Evolutionary conservation across 768 basidiomycete species (phyloP), one percentile per base, ranked within the genome.

Genomic region (Mrakia blollopis): DNA sequence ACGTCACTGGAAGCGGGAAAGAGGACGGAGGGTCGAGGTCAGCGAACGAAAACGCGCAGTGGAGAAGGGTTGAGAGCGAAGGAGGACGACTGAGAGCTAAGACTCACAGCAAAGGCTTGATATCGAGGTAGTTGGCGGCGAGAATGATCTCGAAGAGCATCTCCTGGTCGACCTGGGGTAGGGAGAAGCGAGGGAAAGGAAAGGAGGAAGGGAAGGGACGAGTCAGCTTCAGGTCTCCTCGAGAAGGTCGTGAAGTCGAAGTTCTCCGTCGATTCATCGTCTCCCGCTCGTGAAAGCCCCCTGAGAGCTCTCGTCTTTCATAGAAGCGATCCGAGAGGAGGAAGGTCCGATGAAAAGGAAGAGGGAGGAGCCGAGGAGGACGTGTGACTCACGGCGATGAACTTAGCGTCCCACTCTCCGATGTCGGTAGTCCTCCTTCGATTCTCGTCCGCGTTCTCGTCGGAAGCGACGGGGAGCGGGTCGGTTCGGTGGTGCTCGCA

Each of bases 121-220:
- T 98, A 83, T 99, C 97, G 80, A 99, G 91, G 86, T 99, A 99
- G 87, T 99, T 99, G 79, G 97, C 97, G 14, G 97, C 97, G 74
- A 98, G 91, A 84, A 98, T 99, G 84, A 98, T 99, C 86, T 99
- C 97, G 80, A 98, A 98, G 9, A 99, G 88, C 96, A 98, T 98
- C 86, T 98, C 97, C 85, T 98, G 97, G 87, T 98, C 97, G 78
- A 98, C 97, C 62, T 84, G 79, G 23, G 32, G 37, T 16, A 63
- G 25, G 14, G 32, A 57, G 47, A 54, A 47, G 16, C 57, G 21
- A 28, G 23, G 44, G 32, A n/a, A 41, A 16, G 68, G n/a, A 35
- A 28, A 63, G 35, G 35, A n/a, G 39, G n/a, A 9, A 37, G 44
- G 18, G 41, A 11, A 41, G 23, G 73, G 50, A 14, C 16, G 47